Evolutionary conservation across 768 basidiomycete species (phyloP), one percentile per base, ranked within the genome.

Genomic region (Gloeophyllum trabeum): DNA sequence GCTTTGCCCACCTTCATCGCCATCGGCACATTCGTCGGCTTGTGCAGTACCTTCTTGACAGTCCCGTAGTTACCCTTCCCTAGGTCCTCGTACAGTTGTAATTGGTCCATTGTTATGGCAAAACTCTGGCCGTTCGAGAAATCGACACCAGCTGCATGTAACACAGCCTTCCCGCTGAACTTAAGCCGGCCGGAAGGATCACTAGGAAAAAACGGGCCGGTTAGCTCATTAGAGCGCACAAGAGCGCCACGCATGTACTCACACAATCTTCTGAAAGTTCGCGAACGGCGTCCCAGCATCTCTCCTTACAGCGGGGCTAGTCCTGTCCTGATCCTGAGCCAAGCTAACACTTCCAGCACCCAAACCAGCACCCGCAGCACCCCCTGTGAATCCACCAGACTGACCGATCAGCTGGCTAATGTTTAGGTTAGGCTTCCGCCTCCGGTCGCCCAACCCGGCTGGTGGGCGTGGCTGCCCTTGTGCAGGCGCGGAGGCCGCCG

Each of bases 21-120:
- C 93, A 99, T 97, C 45, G 75, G 75, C 35, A 97, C 90, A 42
- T 92, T 93, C 6, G 90, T 97, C 3, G 93, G 93, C 46, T 76
- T 86, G 57, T 98, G 94, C 25, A 90, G 66, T 1, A 97, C 94
- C 59, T 86, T 89, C 69, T 93, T 92, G 3, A 99, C 96, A 2
- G 92, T 94, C 34, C 96, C 96, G 54, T 98, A 98, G 60, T 96
- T 96, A 24, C 96, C 96, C 54, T 81, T 81, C 24, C 96, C 96
- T 41, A 98, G 75, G 61, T 98, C 96, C 54, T 97, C 92, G 46
- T 85, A 71, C 44, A 98, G 73, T 44, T 86, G 73, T 43, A 99
- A 75, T 57, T 98, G 83, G 44, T 77, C 75, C 94, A 94, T 94
- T 62, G 90, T 94, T 65, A 99, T 96, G 42, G 79, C 71, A 60